Base-by-base conservation (phyloP, 1,284 basidiomycete genomes). In the Leccinum brunneo-olivaceum region DNA sequence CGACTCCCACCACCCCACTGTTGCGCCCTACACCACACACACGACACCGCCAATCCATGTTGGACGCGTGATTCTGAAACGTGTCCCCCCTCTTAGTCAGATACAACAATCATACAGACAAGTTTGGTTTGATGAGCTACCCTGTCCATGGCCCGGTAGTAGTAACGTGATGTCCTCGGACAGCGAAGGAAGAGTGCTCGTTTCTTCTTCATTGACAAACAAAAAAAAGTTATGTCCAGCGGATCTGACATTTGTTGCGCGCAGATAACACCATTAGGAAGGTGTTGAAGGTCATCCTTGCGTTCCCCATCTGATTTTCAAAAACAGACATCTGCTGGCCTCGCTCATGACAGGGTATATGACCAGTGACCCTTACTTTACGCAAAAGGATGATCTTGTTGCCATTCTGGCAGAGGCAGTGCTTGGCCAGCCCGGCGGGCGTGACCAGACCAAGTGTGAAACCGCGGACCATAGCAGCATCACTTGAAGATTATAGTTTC, bases 231-330 rank as follows among this genome's bases (percentile, higher is more conserved):
- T 9, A n/a, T 34, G 42, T 28, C 15, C 32, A 19, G 39, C 28
- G 38, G 38, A 54, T 45, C 47, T 47, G 46, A 37, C 40, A 39
- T 34, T 46, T 19, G 32, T 51, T 27, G 10, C 36, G 39, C 30
- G 51, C 29, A 28, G 39, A 45, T 59, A 58, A 54, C 46, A 46
- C 51, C 55, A 49, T 56, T 44, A 48, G 49, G 56, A 55, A 60
- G 16, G 50, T 39, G 40, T 23, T 44, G 25, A 24, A 33, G 28
- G 30, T 47, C 39, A 52, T 41, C 32, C 41, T 24, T 47, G 27
- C 34, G 33, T 48, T 49, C 49, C 41, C 45, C 48, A 47, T 39
- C 35, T 33, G 41, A 55, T 47, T 46, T 47, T 36, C 42, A 40
- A 47, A 54, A 55, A 43, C 16, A 49, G 36, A 38, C 36, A 35